These are phyloP conservation scores for Cercophora sp. DNA, from an alignment of 495 filamentous ascomycete genomes.

Conservation along the genomic window DNA sequence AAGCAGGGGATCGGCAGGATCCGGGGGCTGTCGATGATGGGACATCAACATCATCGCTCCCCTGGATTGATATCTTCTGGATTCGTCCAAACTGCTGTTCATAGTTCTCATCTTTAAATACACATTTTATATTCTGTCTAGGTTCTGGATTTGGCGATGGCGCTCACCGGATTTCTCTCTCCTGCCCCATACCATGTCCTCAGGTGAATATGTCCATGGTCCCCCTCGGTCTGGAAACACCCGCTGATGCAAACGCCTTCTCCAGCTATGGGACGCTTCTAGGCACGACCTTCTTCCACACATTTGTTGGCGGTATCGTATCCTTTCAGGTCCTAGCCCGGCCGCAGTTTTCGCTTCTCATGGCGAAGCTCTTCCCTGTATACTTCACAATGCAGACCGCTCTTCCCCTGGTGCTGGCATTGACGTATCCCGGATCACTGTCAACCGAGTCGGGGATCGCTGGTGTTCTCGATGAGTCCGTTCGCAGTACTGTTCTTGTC, in stretches of 20 bases:
- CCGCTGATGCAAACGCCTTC: background rate
- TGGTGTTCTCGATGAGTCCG: conserved; percentile 53
- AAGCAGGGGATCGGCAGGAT: too few species aligned
- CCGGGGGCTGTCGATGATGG: too few species aligned
- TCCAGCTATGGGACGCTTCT: conserved; percentile 73
- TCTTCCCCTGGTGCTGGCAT: conserved; percentile 65
- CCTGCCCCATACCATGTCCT: conserved; percentile 74
- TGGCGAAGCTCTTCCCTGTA: conserved; percentile 73
- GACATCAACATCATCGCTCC: too few species aligned
- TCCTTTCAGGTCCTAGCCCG: conserved; percentile 71
- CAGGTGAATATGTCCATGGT: conserved; percentile 46
- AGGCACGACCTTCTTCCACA: conserved; percentile 78
- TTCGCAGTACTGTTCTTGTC: conserved; percentile 55
- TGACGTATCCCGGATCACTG: conserved; percentile 62
- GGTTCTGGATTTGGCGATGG: too few species aligned
- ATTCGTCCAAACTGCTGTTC: too few species aligned
- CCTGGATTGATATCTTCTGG: too few species aligned
- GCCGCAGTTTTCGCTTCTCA: conserved; percentile 74
- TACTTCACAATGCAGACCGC: conserved; percentile 82
- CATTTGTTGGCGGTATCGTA: conserved; percentile 73
- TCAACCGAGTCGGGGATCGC: conserved; percentile 36
- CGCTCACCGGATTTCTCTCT: conserved; percentile 39
- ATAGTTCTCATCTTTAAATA: too few species aligned
- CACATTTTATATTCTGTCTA: too few species aligned
- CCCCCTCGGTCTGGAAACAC: background rate